Conservation (phyloP, 495 filamentous ascomycete genomes). For the Penicillium canariense region DNA sequence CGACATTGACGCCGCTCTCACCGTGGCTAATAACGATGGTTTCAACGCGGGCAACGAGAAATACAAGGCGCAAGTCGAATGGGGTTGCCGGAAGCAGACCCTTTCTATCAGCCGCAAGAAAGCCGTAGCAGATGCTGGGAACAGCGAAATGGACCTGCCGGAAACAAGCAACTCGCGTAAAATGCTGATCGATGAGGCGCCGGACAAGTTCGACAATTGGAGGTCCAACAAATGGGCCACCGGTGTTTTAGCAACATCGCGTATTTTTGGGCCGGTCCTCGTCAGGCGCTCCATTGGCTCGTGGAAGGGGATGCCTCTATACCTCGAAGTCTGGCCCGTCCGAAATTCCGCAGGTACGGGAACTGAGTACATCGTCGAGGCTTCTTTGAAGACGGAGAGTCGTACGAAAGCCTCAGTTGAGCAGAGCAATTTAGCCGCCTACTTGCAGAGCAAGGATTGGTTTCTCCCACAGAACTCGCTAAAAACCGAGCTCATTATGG, state of each 20-base stretch:
- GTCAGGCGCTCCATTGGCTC: constrained; percentile 7
- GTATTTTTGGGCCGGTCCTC: constrained; percentile 15
- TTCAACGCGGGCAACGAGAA: constrained; percentile 8
- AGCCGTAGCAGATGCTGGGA: constrained; percentile 1
- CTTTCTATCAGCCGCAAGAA: constrained; percentile 16
- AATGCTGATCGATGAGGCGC: constrained; percentile 14
- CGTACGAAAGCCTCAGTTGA: constrained; percentile 5
- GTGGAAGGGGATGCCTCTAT: not conserved
- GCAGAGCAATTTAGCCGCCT: constrained; percentile 3
- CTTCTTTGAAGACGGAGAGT: constrained; percentile 13
- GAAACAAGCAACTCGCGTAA: constrained; percentile 8
- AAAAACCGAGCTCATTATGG: constrained; percentile 5
- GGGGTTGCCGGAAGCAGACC: constrained; percentile 9
- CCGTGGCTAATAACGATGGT: constrained; percentile 10
- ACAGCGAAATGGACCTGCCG: constrained; percentile 7
- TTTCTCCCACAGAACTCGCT: constrained; percentile 5
- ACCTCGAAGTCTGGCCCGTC: constrained; percentile 9
- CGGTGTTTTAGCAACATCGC: constrained; percentile 1
- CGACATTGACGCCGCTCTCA: constrained; percentile 8
- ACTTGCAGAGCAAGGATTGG: constrained; percentile 9
- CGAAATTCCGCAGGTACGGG: constrained; percentile 2
- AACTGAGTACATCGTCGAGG: constrained; percentile 12
- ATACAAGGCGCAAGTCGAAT: constrained; percentile 18
- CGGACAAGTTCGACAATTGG: constrained; percentile 17
- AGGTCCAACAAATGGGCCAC: constrained; percentile 13